These are phyloP conservation scores for Lipomyces sp. DNA, from an alignment of 805 yeast genomes.

Conservation along the genomic window DNA sequence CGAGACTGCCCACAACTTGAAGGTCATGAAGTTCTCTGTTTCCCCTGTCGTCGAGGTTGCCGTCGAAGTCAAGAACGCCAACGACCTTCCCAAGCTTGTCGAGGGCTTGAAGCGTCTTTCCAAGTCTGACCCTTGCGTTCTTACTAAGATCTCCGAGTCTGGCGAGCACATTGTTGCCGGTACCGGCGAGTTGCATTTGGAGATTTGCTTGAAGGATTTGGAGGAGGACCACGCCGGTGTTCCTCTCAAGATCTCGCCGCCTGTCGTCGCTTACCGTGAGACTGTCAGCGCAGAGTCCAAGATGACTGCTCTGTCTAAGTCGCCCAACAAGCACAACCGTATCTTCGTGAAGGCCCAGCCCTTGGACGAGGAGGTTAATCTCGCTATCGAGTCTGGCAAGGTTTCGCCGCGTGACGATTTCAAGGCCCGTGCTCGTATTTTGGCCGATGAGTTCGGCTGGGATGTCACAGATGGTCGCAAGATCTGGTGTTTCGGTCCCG, in stretches of 20 bases:
- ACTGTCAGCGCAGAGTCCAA: conserved; percentile 91
- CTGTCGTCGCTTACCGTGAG: conserved; percentile 98
- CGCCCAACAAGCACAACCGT: conserved; percentile 99
- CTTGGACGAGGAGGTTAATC: conserved; percentile 84
- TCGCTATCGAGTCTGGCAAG: conserved; percentile 90
- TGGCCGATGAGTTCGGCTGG: conserved; percentile 99
- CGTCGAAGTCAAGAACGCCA: conserved; percentile 99
- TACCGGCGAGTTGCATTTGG: conserved; percentile 99
- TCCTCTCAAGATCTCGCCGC: conserved; percentile 96
- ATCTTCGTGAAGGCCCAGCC: conserved; percentile 97
- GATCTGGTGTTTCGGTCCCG: conserved; percentile 99
- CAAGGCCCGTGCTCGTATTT: conserved; percentile 97
- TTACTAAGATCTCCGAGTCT: conserved; percentile 78
- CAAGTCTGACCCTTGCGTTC: conserved; percentile 99
- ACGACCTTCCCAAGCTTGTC: conserved; percentile 98
- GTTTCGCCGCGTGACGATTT: conserved; percentile 94
- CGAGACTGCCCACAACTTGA: conserved; percentile 97
- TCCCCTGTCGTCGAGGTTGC: conserved; percentile 99
- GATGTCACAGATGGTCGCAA: conserved; percentile 99
- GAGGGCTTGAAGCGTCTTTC: conserved; percentile 99
- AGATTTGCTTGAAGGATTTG: conserved; percentile 92
- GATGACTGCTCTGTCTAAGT: conserved; percentile 94
- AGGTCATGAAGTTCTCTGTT: conserved; percentile 99
- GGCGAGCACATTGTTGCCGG: conserved; percentile 99
- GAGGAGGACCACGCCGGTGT: conserved; percentile 99